Conservation (phyloP, 2,329 filamentous ascomycete genomes). For the Epichloe hybrida region DNA sequence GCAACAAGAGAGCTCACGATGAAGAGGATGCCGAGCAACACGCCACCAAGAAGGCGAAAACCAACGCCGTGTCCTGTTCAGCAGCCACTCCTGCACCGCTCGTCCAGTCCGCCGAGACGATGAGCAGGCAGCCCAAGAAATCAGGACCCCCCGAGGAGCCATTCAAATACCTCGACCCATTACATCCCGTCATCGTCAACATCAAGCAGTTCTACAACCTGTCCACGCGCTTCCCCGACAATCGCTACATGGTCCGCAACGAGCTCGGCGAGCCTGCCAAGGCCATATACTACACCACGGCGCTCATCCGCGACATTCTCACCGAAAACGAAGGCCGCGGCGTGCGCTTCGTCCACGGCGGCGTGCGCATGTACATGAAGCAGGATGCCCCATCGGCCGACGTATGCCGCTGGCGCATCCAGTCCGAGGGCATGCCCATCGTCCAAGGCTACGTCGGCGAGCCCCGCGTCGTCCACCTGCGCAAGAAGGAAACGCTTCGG, state of each 20-base stretch:
- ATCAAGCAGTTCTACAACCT: conserved; percentile 81
- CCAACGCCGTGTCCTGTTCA: conserved; percentile 14
- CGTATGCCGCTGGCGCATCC: conserved; percentile 87
- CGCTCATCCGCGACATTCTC: conserved; percentile 73
- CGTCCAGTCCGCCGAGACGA: conserved; percentile 10
- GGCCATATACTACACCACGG: conserved; percentile 92
- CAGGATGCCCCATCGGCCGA: conserved; percentile 80
- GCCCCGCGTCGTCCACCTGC: conserved; percentile 59
- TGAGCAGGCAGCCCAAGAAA: conserved; percentile 25
- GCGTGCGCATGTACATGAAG: conserved; percentile 98
- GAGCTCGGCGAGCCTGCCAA: conserved; percentile 76
- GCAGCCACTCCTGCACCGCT: conserved; percentile 7
- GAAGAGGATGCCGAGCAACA: conserved; percentile 22
- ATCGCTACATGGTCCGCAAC: conserved; percentile 94
- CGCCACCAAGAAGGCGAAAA: conserved; percentile 36
- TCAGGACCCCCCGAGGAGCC: conserved; percentile 65
- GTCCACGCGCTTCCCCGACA: conserved; percentile 69
- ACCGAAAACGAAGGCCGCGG: conserved; percentile 77
- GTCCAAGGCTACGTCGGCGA: conserved; percentile 81
- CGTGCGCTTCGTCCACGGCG: conserved; percentile 91
- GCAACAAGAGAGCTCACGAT: conserved; percentile 23
- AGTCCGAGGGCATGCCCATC: conserved; percentile 85
- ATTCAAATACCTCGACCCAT: conserved; percentile 73
- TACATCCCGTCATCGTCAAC: conserved; percentile 61
- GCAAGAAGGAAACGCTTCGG: conserved; percentile 65